Evolutionary conservation across 345 rosid species (phyloP).

Genomic region (Camelina hispida): DNA sequence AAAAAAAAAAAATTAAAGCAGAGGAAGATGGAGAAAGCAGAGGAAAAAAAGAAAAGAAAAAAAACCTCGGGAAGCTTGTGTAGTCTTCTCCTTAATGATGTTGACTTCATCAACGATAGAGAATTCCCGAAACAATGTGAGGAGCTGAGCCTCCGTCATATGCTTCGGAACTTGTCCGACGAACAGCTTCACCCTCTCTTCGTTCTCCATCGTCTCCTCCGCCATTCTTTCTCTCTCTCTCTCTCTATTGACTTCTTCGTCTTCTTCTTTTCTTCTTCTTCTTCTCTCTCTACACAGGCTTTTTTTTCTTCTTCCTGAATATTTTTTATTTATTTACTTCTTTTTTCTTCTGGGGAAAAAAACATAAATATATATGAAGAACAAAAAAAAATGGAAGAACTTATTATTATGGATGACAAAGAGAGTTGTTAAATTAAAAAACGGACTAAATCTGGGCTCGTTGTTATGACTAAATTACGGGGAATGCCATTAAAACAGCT

Average conservation of each 20-base stretch:
- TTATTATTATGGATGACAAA: conserved; percentile 3
- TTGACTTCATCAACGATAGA: conserved; percentile 93
- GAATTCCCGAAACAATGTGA: conserved; percentile 81
- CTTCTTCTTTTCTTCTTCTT: background rate
- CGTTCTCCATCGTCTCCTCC: conserved; percentile 61
- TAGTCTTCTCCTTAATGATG: conserved; percentile 89
- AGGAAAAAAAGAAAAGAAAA: conserved; percentile 30
- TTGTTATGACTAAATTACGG: conserved; percentile 15
- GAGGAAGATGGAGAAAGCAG: conserved; percentile 1
- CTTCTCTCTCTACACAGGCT: conserved; percentile 16
- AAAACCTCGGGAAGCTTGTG: conserved; percentile 85
- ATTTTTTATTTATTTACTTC: background rate
- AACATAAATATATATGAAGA: conserved; percentile 4
- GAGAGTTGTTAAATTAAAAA: conserved; percentile 9
- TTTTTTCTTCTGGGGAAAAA: background rate
- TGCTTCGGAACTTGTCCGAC: conserved; percentile 98
- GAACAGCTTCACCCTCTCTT: conserved; percentile 92
- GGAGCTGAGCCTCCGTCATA: conserved; percentile 88
- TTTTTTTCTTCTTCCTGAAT: conserved; percentile 12
- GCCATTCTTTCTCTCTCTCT: conserved; percentile 59
- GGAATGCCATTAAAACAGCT: conserved; percentile 37
- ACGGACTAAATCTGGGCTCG: conserved; percentile 26
- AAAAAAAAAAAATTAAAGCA: background rate
- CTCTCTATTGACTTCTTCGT: conserved; percentile 30
- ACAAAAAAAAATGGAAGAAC: background rate